A percentile compares a stretch with the other conserved stretches of the same genome.
phyloP scores from a whole-genome alignment of 192 early-diverging fungal species.

The Jimgerdemannia lactiflua region DNA sequence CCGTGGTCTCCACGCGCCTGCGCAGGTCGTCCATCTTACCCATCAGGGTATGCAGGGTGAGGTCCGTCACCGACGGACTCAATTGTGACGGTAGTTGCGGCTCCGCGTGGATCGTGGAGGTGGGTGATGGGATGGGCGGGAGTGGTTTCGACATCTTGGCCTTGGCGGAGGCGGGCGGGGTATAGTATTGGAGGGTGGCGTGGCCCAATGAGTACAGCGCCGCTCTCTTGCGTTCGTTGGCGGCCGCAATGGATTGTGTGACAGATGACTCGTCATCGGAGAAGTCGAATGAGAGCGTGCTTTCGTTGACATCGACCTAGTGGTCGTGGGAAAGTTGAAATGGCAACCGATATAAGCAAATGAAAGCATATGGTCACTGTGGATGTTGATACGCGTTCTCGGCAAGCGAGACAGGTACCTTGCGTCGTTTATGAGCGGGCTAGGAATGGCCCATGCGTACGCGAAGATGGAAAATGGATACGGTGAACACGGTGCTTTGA shows the following conservation, averaged over 20 bases:
- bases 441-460: neutral
- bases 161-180: neutral
- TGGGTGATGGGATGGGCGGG: neutral
- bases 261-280: neutral
- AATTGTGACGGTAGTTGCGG: neutral
- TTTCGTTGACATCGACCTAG: no score
- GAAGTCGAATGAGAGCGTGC: neutral
- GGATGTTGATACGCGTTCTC: neutral
- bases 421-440: neutral
- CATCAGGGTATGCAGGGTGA: neutral
- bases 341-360: no score
- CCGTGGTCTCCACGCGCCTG: neutral
- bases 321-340: no score
- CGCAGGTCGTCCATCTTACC: neutral
- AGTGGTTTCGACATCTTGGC: neutral
- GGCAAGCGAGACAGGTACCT: neutral
- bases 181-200: neutral
- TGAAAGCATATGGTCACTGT: neutral
- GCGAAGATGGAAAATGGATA: neutral
- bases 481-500: neutral
- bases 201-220: neutral
- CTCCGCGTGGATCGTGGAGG: neutral
- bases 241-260: neutral
- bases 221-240: neutral
- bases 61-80: neutral